These are phyloP conservation scores for Fraxinus greggii DNA, from an alignment of 305 asterid species.

Conservation along the genomic window DNA sequence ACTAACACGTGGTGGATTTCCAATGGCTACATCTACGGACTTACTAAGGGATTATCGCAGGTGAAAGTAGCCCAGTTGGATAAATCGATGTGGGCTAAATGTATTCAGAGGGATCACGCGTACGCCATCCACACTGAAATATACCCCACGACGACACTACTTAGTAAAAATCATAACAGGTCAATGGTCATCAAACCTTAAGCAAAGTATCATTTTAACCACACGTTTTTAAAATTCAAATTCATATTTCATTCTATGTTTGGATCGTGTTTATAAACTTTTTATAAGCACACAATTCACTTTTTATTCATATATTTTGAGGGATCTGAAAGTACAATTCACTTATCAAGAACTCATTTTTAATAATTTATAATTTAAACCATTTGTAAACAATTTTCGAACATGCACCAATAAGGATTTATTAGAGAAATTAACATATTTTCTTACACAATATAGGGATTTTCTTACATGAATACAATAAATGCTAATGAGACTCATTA, in stretches of 20 bases:
- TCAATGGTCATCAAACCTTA: background rate
- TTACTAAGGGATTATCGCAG: background rate
- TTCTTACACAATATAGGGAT: background rate
- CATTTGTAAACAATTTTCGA: background rate
- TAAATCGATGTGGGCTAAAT: background rate
- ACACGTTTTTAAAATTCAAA: background rate
- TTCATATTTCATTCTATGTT: background rate
- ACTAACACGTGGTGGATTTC: background rate
- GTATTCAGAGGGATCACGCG: background rate
- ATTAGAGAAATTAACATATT: background rate
- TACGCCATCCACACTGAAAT: background rate
- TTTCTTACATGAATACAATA: background rate
- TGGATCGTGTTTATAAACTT: too few relatives aligned
- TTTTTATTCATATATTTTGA: too few relatives aligned
- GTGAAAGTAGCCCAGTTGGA: background rate
- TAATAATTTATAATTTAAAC: background rate
- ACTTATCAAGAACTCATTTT: background rate
- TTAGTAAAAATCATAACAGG: background rate
- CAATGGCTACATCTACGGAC: background rate
- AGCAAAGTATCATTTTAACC: background rate
- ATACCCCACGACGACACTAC: background rate
- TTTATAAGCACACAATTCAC: background rate
- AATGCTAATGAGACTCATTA: background rate
- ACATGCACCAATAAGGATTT: background rate
- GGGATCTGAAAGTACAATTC: too few relatives aligned